Base-by-base conservation (phyloP, 2,329 filamentous ascomycete genomes). In the Coniochaeta hoffmannii region DNA sequence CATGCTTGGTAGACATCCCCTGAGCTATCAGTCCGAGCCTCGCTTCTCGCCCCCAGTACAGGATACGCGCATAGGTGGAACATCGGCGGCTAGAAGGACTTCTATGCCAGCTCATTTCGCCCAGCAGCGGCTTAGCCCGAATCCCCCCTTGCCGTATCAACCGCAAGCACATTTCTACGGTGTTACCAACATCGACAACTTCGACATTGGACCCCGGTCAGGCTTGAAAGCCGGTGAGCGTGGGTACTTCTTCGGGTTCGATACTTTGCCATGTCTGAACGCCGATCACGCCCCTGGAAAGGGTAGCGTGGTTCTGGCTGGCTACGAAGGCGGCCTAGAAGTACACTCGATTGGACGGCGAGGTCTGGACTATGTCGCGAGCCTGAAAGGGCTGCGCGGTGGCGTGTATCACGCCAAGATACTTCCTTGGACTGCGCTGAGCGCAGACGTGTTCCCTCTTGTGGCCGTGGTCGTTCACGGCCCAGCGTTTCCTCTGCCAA, bases 391-490 rank as follows among this genome's bases (percentile, higher is more conserved):
- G 4, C 75, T 97, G 28, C 83, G 86, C 63, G 93, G 93, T 38
- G 85, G 85, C 22, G 89, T 97, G 1, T 76, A 90, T 60, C 81
- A 88, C 60, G 92, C 92, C 55, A 96, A 93, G 70, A 83, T 97
- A 24, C 71, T 97, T 51, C 86, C 89, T 1, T 90, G 87, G 80
- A 81, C 77, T 17, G 71, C 79, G 26, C 69, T 74, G 8, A 73
- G 74, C 32, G 72, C 77, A 9, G 73, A 77, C 14, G 71, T 82
- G 17, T 84, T 86, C 57, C 90, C 92, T 7, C 76, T 97, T 51
- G 79, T 97, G 51, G 91, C 86, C 46, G 78, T 96, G 17, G 83
- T 91, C 15, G 67, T 96, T 4, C 90, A 96, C 69, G 91, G 91
- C 0, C 89, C 89, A 1, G 79, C 85, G 22, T 61, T 86, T 36